Percentiles rank a stretch among this genome's conserved stretches.
phyloP scores from a whole-genome alignment of 768 basidiomycete genomes.

The Rhizopogon rudus region DNA sequence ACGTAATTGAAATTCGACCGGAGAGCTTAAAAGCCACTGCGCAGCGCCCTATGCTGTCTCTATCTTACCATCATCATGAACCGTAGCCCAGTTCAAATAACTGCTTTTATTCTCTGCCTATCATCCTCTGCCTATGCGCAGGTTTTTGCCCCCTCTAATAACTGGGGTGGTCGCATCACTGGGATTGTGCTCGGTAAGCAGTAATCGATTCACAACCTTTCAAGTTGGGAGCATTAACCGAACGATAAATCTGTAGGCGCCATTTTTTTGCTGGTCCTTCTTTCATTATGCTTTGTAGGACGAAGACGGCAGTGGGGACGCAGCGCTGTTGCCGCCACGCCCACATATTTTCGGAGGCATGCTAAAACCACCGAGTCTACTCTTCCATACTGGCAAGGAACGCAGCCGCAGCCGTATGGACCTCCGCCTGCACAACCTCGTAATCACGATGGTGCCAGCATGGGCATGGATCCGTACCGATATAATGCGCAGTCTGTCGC shows the following conservation, averaged over 20 bases:
- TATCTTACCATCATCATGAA: neutral
- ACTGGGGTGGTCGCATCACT: slow-evolving; percentile 15
- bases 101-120: slow-evolving; percentile 1
- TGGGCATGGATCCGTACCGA: neutral
- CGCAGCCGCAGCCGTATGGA: slow-evolving; percentile 2
- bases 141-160: neutral
- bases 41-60: neutral
- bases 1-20: neutral
- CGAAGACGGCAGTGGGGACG: slow-evolving; percentile 5
- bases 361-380: slow-evolving; percentile 1
- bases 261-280: slow-evolving; percentile 5
- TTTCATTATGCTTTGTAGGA: slow-evolving; percentile 3
- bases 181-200: slow-evolving; percentile 23
- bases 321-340: neutral
- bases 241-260: slow-evolving; percentile 7
- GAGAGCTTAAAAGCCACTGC: neutral
- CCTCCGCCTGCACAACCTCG: neutral
- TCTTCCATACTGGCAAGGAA: slow-evolving; percentile 7
- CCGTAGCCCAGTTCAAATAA: neutral
- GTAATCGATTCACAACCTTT: slow-evolving; percentile 5
- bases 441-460: neutral
- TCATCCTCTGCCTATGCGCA: slow-evolving; percentile 11
- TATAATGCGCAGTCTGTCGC: neutral
- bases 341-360: neutral
- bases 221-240: neutral